Base-by-base conservation (phyloP, 1,284 basidiomycete genomes). In the Blastosporella zonata region DNA sequence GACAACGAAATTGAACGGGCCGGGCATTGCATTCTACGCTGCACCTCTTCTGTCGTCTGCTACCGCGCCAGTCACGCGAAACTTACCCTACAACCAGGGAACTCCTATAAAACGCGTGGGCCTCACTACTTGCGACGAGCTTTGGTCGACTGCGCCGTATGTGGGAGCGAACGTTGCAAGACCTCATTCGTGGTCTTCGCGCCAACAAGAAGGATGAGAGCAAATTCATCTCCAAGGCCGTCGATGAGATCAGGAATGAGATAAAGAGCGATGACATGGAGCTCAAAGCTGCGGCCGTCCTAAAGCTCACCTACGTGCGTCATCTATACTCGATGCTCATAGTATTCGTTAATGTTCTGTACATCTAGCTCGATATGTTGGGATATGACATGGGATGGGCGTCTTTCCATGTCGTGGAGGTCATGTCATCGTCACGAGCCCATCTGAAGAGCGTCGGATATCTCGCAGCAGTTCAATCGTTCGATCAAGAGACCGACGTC, bases 371-470 rank as follows among this genome's bases (percentile, higher is more conserved):
- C 56, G 91, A 95, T 61, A 96, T 96, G 93, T 69, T 96, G 12
- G 93, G 93, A 35, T 87, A 93, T 62, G 87, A 91, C 67, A 93
- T 92, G 86, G 79, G 76, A 58, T 93, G 88, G 87, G 89, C 87
- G 27, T 87, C 94, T 5, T 97, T 97, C 64, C 87, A 97, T 67
- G 90, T 99, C 49, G 87, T 99, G 10, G 97, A 99, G 64, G 92
- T 96, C 62, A 99, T 99, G 97, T 95, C 93, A 23, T 94, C 92
- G 2, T 74, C 89, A 1, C 86, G 86, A 60, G 85, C 88, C 59
- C 93, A 98, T 68, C 78, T 97, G 58, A 99, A 99, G 75, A 86
- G 86, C 34, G 87, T 98, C 37, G 97, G 97, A 12, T 99, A 99
- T 69, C 84, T 99, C 12, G 97, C 91, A 0, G 95, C 97, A 0